Conservation (phyloP, 23 red algal species). For the Gracilariopsis chorda region DNA sequence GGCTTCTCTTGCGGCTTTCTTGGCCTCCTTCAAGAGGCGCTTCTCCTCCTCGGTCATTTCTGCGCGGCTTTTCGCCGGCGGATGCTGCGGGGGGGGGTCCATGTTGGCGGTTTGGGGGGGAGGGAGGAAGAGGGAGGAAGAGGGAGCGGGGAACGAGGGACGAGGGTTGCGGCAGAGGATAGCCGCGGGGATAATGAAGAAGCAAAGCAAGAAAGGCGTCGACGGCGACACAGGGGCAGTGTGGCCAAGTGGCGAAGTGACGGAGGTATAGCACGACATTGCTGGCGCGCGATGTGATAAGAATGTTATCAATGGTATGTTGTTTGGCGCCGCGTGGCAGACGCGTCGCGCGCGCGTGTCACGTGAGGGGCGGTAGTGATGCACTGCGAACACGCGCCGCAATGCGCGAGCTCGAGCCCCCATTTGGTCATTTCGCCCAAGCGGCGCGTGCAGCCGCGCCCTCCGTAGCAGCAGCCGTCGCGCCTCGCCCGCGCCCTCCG, state of each 20-base stretch:
- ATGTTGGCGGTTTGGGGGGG: background rate
- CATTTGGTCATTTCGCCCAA: background rate
- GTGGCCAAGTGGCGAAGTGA: no score
- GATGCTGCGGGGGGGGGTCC: background rate
- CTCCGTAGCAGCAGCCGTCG: background rate
- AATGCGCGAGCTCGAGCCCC: background rate
- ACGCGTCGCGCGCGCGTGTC: no score
- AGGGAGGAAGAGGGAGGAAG: background rate
- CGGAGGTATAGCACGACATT: no score
- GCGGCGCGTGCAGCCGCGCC: background rate
- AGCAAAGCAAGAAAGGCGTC: no score
- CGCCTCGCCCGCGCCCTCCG: background rate
- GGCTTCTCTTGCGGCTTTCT: conserved; percentile 61
- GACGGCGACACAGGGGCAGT: no score
- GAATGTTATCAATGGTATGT: no score
- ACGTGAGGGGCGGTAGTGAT: no score
- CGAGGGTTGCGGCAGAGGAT: no score
- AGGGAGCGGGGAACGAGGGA: background rate
- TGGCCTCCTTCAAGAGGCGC: conserved; percentile 38
- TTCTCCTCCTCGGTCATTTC: conserved; percentile 78
- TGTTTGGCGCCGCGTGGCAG: no score
- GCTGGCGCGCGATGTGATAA: no score
- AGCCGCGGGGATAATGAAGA: background rate
- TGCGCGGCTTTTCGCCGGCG: conserved; percentile 27
- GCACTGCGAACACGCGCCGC: no score